Base-by-base conservation (phyloP, 495 filamentous ascomycete species). In the Thozetella sp. region DNA sequence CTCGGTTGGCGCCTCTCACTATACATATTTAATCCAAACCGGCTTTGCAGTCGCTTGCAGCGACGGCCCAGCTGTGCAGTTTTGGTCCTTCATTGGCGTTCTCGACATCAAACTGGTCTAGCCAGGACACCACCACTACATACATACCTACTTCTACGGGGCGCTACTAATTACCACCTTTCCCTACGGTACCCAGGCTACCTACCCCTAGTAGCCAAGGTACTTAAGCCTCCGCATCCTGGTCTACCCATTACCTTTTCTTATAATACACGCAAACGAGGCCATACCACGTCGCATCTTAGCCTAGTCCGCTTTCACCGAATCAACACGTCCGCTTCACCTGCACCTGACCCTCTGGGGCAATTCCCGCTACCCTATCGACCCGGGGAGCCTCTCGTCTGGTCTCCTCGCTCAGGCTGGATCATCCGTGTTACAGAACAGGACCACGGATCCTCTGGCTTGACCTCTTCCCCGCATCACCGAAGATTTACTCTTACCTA, bases 401-500 rank as follows among this genome's bases (percentile, higher is more conserved):
- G 10, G 10, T 20, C 43, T 37, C 9, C 9, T 37, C 30, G 12
- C 4, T 19, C 20, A 59, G 59, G 60, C 62, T 59, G 61, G 63
- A 62, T 59, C 61, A 64, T 61, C 65, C 62, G 50, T 50, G 43
- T 48, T 48, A 48, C 43, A 48, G 43, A 48, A 13, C 6, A 48
- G 43, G 59, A 55, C 30, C 54, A 59, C 62, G 62, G 63, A 65
- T 45, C 43, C 24, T 50, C 22, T 69, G 58, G 59, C 67, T 62
- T 62, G 62, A 67, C 54, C 61, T 40, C 58, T 80, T 76, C 76
- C 77, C 77, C 77, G 75, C 77, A 76, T 72, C 57, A 51, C 58
- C 65, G 71, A 69, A 58, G 59, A 56, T 66, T 75, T 76, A 63
- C 58, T 71, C 61, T 81, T 80, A 80, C 79, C 77, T 80, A 81